These are phyloP conservation scores for Yamadazyma akitaensis DNA, from an alignment of 805 yeast species.

Conservation along the genomic window DNA sequence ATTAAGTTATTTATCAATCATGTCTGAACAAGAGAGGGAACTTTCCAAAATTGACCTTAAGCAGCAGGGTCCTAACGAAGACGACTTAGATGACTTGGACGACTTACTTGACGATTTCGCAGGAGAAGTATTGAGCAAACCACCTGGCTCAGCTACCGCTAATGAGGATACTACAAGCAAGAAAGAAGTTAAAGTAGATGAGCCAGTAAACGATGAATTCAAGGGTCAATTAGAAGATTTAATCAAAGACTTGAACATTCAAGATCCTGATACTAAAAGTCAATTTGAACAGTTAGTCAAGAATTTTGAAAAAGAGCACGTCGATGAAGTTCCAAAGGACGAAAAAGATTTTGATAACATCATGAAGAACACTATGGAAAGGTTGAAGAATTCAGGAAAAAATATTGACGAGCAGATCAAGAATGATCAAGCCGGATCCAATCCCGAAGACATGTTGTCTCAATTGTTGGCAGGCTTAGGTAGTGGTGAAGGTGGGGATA, in stretches of 20 bases:
- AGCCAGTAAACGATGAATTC: slow-evolving; percentile 31
- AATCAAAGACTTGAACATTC: slow-evolving; percentile 45
- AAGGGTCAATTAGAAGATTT: slow-evolving; percentile 39
- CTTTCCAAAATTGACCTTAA: not conserved
- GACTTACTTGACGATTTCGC: slow-evolving; percentile 84
- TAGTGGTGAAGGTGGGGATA: slow-evolving; percentile 36
- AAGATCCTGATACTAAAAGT: slow-evolving; percentile 50
- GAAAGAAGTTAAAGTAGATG: slow-evolving; percentile 20
- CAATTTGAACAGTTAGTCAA: slow-evolving; percentile 49
- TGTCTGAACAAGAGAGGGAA: slow-evolving; percentile 7
- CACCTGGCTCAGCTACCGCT: slow-evolving; percentile 48
- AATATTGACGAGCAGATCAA: slow-evolving; percentile 59
- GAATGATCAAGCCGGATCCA: slow-evolving; percentile 38
- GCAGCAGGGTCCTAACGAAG: slow-evolving; percentile 18
- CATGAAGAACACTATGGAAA: slow-evolving; percentile 73
- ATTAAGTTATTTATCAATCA: not conserved
- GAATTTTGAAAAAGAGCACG: slow-evolving; percentile 36
- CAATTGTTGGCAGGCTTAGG: slow-evolving; percentile 55
- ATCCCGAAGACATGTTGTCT: slow-evolving; percentile 53
- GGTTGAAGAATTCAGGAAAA: slow-evolving; percentile 74
- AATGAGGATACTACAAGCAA: slow-evolving; percentile 26
- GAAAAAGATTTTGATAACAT: slow-evolving; percentile 61
- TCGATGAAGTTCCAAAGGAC: slow-evolving; percentile 28
- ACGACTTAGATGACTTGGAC: slow-evolving; percentile 72
- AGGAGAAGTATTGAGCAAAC: slow-evolving; percentile 60